Conservation (phyloP, 768 basidiomycete species). For the Tulasnella sp. region DNA sequence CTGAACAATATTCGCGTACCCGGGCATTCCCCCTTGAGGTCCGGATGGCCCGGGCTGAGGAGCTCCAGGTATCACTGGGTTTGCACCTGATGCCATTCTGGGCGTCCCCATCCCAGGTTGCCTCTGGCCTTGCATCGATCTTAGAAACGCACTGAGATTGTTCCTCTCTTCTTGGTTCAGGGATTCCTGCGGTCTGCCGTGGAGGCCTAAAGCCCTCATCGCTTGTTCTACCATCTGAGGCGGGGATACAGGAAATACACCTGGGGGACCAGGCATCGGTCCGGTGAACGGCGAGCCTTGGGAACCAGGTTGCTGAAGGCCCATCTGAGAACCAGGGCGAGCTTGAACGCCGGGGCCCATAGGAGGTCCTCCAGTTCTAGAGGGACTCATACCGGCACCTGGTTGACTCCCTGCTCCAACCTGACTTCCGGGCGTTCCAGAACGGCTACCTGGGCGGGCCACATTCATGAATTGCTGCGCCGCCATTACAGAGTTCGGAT, state of each 20-base stretch:
- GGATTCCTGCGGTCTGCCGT: not conserved
- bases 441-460: not conserved
- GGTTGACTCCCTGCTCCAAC: not conserved
- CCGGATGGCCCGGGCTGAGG: not conserved
- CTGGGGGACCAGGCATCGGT: slow-evolving; percentile 1
- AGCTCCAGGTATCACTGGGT: not conserved
- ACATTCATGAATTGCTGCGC: slow-evolving; percentile 18
- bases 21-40: not conserved
- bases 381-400: slow-evolving; percentile 27
- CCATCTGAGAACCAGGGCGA: not conserved
- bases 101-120: slow-evolving; percentile 4
- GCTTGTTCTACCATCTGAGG: not conserved
- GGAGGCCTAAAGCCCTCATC: not conserved
- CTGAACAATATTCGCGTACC: not conserved
- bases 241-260: not conserved
- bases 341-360: not conserved
- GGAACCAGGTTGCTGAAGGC: not conserved
- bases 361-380: slow-evolving; percentile 3
- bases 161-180: not conserved
- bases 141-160: not conserved
- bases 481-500: slow-evolving; percentile 12
- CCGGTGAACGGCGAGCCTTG: slow-evolving; percentile 10
- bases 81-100: not conserved
- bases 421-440: slow-evolving; percentile 27
- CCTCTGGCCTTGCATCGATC: not conserved